phyloP scores from a whole-genome alignment of 352 stramenopile species.

The Phytophthora quininea region DNA sequence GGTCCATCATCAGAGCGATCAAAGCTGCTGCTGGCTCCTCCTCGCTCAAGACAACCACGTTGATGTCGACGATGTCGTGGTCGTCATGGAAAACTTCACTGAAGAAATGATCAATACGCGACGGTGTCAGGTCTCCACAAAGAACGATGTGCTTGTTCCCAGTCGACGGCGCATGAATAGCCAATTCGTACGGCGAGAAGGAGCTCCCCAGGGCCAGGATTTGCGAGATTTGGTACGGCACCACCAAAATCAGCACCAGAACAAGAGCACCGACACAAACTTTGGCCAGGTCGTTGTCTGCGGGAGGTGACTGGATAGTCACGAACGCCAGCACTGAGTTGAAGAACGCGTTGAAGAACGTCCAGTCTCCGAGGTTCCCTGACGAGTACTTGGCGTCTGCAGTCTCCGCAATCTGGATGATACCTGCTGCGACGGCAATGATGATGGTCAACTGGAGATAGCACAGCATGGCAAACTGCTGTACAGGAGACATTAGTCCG shows the following conservation, averaged over 20 bases:
- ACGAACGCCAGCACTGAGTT: constrained; percentile 88
- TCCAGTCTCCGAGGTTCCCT: constrained; percentile 74
- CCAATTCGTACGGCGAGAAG: constrained; percentile 77
- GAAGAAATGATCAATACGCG: constrained; percentile 86
- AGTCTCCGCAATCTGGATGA: constrained; percentile 87
- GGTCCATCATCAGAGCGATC: constrained; percentile 81
- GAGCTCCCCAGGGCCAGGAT: constrained; percentile 76
- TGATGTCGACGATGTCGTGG: constrained; percentile 81
- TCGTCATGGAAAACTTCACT: constrained; percentile 86
- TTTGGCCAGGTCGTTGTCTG: constrained; percentile 78
- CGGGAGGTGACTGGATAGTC: constrained; percentile 83
- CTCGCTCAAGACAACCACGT: constrained; percentile 77
- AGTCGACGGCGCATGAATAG: constrained; percentile 58
- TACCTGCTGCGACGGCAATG: constrained; percentile 71
- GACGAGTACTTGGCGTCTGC: constrained; percentile 45
- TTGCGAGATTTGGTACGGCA: constrained; percentile 82
- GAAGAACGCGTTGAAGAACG: constrained; percentile 88
- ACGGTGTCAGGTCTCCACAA: constrained; percentile 79
- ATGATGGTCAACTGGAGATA: constrained; percentile 83
- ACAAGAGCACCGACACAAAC: constrained; percentile 80
- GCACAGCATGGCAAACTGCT: constrained; percentile 77
- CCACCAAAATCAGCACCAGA: constrained; percentile 80
- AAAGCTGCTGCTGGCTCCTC: constrained; percentile 76
- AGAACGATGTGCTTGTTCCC: constrained; percentile 77
- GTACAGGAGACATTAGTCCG: constrained; percentile 74